Conservation (phyloP, 2,329 filamentous ascomycete genomes). For the Pseudogymnoascus sp. region DNA sequence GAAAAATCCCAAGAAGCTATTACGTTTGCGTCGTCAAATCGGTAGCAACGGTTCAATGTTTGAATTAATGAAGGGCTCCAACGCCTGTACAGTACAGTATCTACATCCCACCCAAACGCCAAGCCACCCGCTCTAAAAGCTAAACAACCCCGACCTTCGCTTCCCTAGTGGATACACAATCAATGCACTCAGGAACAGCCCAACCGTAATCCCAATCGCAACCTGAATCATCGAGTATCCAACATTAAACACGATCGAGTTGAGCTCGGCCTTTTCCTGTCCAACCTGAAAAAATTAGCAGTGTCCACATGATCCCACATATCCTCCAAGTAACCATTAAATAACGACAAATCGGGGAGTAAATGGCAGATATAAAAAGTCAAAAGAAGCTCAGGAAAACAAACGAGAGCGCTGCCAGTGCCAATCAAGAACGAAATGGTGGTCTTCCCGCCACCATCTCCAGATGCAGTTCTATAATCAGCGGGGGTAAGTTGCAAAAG, state of each 20-base stretch:
- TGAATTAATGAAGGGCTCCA: background rate
- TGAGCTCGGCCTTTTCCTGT: slow-evolving; percentile 20
- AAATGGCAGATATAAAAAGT: slow-evolving; percentile 2
- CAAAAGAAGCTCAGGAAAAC: slow-evolving; percentile 16
- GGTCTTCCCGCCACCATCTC: background rate
- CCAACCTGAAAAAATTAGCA: background rate
- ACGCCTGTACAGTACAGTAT: background rate
- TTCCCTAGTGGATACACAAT: slow-evolving; percentile 36
- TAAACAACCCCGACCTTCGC: slow-evolving; percentile 34
- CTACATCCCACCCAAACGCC: background rate
- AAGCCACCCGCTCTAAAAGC: slow-evolving; percentile 24
- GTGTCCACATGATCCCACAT: background rate
- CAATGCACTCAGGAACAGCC: slow-evolving; percentile 33
- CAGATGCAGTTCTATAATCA: background rate
- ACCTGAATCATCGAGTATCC: slow-evolving; percentile 36
- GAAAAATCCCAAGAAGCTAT: background rate
- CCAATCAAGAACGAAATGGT: slow-evolving; percentile 1
- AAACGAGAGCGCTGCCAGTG: slow-evolving; percentile 14
- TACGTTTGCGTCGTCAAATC: background rate
- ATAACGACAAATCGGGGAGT: slow-evolving; percentile 11
- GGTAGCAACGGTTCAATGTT: background rate
- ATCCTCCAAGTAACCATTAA: slow-evolving; percentile 14
- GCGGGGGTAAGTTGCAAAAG: background rate
- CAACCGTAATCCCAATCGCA: slow-evolving; percentile 37
- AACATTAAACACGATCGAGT: slow-evolving; percentile 34